Conservation (phyloP, 75 land plant species). For the Cryptomeria japonica region DNA sequence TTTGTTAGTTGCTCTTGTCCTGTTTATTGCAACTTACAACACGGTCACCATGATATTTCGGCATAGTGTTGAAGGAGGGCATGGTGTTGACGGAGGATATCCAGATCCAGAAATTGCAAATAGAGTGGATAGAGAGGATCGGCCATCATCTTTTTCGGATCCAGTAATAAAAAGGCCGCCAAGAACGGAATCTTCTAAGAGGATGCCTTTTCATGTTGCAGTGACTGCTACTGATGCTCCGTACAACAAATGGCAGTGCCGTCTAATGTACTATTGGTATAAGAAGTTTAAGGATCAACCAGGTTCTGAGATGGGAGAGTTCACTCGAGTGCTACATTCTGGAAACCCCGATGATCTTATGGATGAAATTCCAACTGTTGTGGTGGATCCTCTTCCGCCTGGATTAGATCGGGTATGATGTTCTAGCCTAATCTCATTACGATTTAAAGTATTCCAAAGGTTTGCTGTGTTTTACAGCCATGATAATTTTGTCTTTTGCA, state of each 20-base stretch:
- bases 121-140: neutral
- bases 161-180: conserved; percentile 56
- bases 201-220: conserved; percentile 69
- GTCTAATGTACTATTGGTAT: conserved; percentile 96
- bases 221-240: conserved; percentile 76
- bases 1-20: conserved; percentile 53
- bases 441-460: neutral
- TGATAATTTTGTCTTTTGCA: neutral
- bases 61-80: conserved; percentile 12
- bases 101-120: conserved; percentile 3
- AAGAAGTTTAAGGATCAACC: conserved; percentile 62
- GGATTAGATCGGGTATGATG: conserved; percentile 74
- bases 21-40: conserved; percentile 81
- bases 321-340: conserved; percentile 83
- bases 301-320: conserved; percentile 92
- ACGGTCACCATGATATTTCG: conserved; percentile 51
- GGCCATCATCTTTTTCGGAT: conserved; percentile 25
- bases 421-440: neutral
- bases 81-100: neutral
- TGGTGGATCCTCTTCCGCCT: conserved; percentile 86
- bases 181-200: conserved; percentile 9
- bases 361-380: conserved; percentile 90
- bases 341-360: conserved; percentile 78
- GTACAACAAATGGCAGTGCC: conserved; percentile 88
- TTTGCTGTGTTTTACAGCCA: neutral